Evolutionary conservation across 108 stramenopile genomes (phyloP).

Genomic region (Nitzschia putrida): DNA sequence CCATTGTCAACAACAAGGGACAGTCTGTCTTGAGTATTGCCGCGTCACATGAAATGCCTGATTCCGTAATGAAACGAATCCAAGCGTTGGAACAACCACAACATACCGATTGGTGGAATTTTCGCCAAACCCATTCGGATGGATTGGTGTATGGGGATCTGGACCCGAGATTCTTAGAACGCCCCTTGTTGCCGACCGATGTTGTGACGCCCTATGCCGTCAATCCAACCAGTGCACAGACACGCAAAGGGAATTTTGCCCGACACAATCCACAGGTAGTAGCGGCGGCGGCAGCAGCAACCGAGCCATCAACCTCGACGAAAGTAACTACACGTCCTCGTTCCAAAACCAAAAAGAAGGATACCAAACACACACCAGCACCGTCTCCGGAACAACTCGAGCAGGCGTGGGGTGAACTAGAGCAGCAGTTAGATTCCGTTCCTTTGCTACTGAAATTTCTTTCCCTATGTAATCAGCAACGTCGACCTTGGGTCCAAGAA

Average conservation of each 20-base stretch:
- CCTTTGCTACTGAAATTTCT: no score
- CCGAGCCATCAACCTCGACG: neutral
- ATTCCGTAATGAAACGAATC: neutral
- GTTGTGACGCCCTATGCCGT: slow-evolving; percentile 49
- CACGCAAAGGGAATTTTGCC: slow-evolving; percentile 59
- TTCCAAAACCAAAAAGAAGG: neutral
- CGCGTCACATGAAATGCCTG: slow-evolving; percentile 26
- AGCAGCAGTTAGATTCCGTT: no score
- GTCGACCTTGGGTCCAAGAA: no score
- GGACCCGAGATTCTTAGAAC: slow-evolving; percentile 67
- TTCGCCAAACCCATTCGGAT: slow-evolving; percentile 64
- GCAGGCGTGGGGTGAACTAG: no score
- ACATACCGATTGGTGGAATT: slow-evolving; percentile 56
- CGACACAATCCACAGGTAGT: slow-evolving; percentile 51
- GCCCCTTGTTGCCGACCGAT: slow-evolving; percentile 45
- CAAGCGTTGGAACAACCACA: slow-evolving; percentile 11
- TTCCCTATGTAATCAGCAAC: no score
- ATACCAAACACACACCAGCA: neutral
- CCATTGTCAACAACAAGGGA: slow-evolving; percentile 89
- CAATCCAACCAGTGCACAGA: slow-evolving; percentile 61
- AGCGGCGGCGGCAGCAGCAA: neutral
- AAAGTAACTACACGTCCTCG: no score
- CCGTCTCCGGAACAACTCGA: neutral
- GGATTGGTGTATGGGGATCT: slow-evolving; percentile 71
- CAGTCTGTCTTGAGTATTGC: slow-evolving; percentile 73